Base-by-base conservation (phyloP, 768 basidiomycete genomes). In the Naganishia vishniacii region DNA sequence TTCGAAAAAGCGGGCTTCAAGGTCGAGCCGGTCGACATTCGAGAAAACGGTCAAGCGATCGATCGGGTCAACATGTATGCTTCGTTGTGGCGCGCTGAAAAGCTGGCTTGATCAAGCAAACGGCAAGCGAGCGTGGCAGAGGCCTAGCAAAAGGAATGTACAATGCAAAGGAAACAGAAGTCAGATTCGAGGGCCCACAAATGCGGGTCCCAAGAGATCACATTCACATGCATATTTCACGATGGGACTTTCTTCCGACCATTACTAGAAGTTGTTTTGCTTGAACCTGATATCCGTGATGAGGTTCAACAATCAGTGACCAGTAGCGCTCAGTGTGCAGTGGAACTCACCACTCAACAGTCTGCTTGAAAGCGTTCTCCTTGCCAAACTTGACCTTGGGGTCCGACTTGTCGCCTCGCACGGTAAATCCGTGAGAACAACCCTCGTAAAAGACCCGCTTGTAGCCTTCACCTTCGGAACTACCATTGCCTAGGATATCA, bases 11-110 rank as follows among this genome's bases (percentile, higher is more conserved):
- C 78, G 4, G 85, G 84, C 0, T 87, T 86, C 76, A 73, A 75
- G 6, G 82, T 86, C 23, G 72, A 78, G 28, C 77, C 82, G 9
- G 76, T 87, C 15, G 81, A 81, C 20, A 79, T 85, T 63, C 78
- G 87, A 60, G 77, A 81, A 67, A 72, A 76, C 62, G 83, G 84
- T 1, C 73, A 68, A 5, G 82, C 84, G 3, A 81, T 88, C 58
- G 86, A 88, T 74, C 78, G 83, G 64, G 86, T 87, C 32, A 87
- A 87, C 71, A 87, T 88, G 86, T 85, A 69, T 59, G 83, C 75
- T 25, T 65, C 66, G 2, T 70, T 44, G 11, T 61, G 13, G 67
- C 49, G 20, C 9, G 56, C 44, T 40, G 23, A 46, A 9, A 59
- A 49, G 37, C 13, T 58, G 47, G 48, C 48, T 42, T 32, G 61